These are phyloP conservation scores for Sugiyamaella pinicola DNA, from an alignment of 1,139 yeast genomes.

Conservation along the genomic window DNA sequence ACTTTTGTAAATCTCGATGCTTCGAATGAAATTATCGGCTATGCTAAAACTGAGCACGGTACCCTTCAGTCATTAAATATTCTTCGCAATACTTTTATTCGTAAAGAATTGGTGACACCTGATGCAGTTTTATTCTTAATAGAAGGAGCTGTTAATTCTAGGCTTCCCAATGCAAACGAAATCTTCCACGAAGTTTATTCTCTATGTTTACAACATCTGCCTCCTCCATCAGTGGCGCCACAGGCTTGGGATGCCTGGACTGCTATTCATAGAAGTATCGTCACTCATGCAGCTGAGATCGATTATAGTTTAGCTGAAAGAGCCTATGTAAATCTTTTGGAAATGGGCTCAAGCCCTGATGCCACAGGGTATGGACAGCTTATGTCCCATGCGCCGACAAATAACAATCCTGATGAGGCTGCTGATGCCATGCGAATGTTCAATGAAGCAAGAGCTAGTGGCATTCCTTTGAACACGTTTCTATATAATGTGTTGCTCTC, in stretches of 20 bases:
- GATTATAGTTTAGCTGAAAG: slow-evolving; percentile 34
- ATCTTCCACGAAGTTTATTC: slow-evolving; percentile 28
- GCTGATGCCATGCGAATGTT: slow-evolving; percentile 41
- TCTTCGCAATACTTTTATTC: slow-evolving; percentile 29
- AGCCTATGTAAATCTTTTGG: slow-evolving; percentile 38
- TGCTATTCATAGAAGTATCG: slow-evolving; percentile 34
- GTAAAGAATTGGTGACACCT: slow-evolving; percentile 30
- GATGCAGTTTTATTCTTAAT: slow-evolving; percentile 31
- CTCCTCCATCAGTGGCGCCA: slow-evolving; percentile 35
- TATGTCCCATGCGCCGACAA: slow-evolving; percentile 36
- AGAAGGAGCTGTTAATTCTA: slow-evolving; percentile 30
- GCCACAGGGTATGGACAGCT: slow-evolving; percentile 45
- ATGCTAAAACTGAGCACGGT: slow-evolving; percentile 29
- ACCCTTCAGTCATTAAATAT: slow-evolving; percentile 29
- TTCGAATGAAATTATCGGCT: slow-evolving; percentile 32
- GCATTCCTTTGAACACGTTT: slow-evolving; percentile 41
- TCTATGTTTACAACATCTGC: slow-evolving; percentile 30
- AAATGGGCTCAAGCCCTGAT: slow-evolving; percentile 43
- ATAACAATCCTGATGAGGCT: slow-evolving; percentile 40
- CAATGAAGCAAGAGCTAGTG: slow-evolving; percentile 41
- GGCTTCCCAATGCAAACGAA: slow-evolving; percentile 6
- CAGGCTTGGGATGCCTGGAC: slow-evolving; percentile 38
- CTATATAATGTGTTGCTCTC: slow-evolving; percentile 45
- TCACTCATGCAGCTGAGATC: slow-evolving; percentile 33
- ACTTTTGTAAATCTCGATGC: slow-evolving; percentile 9